phyloP scores from a whole-genome alignment of 352 stramenopile species.

The Phytophthora fragariae region DNA sequence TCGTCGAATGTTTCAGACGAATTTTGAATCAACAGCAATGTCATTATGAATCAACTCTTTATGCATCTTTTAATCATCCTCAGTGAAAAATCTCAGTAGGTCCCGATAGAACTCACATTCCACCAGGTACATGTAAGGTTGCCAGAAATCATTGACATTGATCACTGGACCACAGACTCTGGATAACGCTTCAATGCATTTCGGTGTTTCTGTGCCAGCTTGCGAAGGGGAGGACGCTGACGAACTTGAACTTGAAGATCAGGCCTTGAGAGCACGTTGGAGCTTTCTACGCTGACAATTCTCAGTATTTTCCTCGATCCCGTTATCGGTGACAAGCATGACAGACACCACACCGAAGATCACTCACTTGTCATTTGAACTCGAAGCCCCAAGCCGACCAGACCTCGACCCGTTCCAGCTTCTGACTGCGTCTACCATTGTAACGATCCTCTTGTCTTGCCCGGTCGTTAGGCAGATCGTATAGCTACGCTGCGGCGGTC shows the following conservation, averaged over 20 bases:
- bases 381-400: conserved; percentile 1
- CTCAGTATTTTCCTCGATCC: background rate
- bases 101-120: no score
- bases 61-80: no score
- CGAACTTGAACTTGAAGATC: background rate
- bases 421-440: background rate
- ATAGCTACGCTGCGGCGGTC: no score
- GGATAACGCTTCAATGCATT: no score
- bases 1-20: background rate
- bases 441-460: no score
- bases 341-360: background rate
- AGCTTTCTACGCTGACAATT: background rate
- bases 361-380: conserved; percentile 8
- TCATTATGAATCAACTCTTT: background rate
- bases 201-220: no score
- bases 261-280: background rate
- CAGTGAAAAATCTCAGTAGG: no score
- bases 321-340: background rate
- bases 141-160: no score
- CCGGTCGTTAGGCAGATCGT: no score
- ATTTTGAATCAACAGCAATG: conserved; percentile 1
- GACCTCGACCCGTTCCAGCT: background rate
- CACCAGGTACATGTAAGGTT: no score
- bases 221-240: background rate
- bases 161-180: no score